Base-by-base conservation (phyloP, 805 yeast species). In the Isabelozyma gotoi region DNA sequence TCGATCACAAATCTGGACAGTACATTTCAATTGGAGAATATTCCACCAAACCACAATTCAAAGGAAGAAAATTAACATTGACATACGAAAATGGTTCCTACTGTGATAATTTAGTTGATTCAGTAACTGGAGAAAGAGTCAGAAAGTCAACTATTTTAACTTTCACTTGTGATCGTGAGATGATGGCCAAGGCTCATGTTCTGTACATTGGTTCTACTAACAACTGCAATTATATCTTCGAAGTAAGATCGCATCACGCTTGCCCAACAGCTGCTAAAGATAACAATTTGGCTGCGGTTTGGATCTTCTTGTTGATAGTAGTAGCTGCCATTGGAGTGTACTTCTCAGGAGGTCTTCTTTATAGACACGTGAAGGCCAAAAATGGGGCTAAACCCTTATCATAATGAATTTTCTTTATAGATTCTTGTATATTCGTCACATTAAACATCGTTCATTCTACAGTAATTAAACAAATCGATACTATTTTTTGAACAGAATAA, bases 151-250 rank as follows among this genome's bases (percentile, higher is more conserved):
- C 95, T 0, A 61, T 87, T 3, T 58, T 89, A 38, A 76, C 87
- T 17, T 86, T 89, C 50, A 76, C 83, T 11, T 89, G 97, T 63
- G 96, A 88, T 62, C 74, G 87, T 47, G 92, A 85, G 40, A 78
- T 85, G 56, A 62, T 78, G 58, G 65, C 78, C 5, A 78, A 78
- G 47, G 94, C 91, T 0, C 71, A 79, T 29, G 69, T 88, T 0
- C 76, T 86, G 14, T 88, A 75, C 59, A 76, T 89, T 24, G 94
- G 94, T 1, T 80, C 81, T 5, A 56, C 79, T 34, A 78, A 88
- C 59, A 87, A 89, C 48, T 89, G 97, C 63, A 80, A 84, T 31
- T 89, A 87, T 61, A 78, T 84, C 56, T 89, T 89, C 60, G 96
- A 89, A 57, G 89, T 88, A 24, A 68, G 89, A 50, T 86, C 96